phyloP scores from a whole-genome alignment of 805 yeast genomes.

The Schwanniomyces vanrijiae region DNA sequence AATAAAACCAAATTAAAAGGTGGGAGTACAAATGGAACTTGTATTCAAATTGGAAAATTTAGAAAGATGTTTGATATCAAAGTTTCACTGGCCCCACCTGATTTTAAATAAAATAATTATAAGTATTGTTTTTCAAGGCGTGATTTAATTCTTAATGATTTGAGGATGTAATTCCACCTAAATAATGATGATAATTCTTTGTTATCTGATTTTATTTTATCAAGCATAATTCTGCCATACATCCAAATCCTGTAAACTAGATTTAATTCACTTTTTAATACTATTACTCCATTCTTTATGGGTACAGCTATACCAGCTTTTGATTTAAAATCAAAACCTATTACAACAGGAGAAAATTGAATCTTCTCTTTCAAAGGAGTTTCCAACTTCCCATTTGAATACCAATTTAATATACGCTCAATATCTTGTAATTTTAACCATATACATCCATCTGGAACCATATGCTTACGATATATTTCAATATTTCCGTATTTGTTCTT shows the following conservation, averaged over 20 bases:
- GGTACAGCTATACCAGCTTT: conserved; percentile 27
- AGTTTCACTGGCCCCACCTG: conserved; percentile 34
- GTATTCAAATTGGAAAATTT: conserved; percentile 12
- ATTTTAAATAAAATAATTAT: conserved; percentile 17
- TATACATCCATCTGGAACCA: conserved; percentile 30
- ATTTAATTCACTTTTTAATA: conserved; percentile 14
- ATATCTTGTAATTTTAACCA: conserved; percentile 26
- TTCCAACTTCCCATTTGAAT: conserved; percentile 5
- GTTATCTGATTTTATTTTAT: conserved; percentile 3
- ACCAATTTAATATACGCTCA: conserved; percentile 17
- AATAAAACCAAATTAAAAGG: conserved; percentile 15
- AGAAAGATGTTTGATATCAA: conserved; percentile 12
- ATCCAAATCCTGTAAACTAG: conserved; percentile 27
- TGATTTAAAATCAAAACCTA: conserved; percentile 24
- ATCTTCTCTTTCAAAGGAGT: conserved; percentile 7
- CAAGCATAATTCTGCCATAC: conserved; percentile 13
- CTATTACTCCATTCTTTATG: conserved; percentile 25
- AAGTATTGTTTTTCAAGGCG: conserved; percentile 10
- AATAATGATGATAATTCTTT: conserved; percentile 6
- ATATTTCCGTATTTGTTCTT: conserved; percentile 30
- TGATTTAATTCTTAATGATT: conserved; percentile 16
- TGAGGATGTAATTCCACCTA: conserved; percentile 14
- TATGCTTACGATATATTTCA: conserved; percentile 24
- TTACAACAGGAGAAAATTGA: conserved; percentile 31
- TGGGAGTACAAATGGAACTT: conserved; percentile 26